Evolutionary conservation across 768 basidiomycete species (phyloP).

Genomic region (Kwoniella dendrophila): DNA sequence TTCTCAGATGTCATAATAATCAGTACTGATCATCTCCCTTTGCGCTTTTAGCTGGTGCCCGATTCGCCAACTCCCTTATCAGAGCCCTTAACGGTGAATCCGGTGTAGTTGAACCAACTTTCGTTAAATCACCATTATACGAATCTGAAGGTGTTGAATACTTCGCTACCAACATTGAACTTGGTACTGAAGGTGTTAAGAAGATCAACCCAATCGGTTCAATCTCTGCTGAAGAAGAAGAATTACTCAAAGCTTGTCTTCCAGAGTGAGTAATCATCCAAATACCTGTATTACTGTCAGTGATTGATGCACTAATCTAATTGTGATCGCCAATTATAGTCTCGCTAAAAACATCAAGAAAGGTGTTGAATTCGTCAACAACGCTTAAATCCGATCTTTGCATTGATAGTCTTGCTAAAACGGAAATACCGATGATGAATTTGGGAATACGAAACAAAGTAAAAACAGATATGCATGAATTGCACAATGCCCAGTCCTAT

Average conservation of each 20-base stretch:
- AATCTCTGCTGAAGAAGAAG: constrained; percentile 70
- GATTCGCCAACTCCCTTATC: constrained; percentile 81
- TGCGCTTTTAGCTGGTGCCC: constrained; percentile 67
- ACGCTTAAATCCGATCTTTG: constrained; percentile 19
- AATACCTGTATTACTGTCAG: not conserved
- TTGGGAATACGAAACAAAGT: not conserved
- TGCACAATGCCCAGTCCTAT: no score
- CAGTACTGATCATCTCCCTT: not conserved
- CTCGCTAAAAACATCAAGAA: constrained; percentile 98
- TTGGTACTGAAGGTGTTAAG: constrained; percentile 78
- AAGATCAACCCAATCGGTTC: constrained; percentile 80
- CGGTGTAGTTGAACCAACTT: constrained; percentile 80
- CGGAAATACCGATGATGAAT: no score
- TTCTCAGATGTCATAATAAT: not conserved
- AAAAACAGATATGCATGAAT: not conserved
- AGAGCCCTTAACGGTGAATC: constrained; percentile 84
- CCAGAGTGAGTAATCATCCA: constrained; percentile 62
- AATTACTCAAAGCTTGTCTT: constrained; percentile 76
- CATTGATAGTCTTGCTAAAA: not conserved
- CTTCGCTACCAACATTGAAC: constrained; percentile 86
- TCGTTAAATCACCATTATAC: constrained; percentile 69
- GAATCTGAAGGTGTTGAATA: constrained; percentile 77
- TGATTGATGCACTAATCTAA: not conserved
- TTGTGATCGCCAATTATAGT: constrained; percentile 29
- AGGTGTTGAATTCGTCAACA: constrained; percentile 62